Evolutionary conservation across 2,329 filamentous ascomycete species (phyloP), one percentile per base, ranked within the genome.

Genomic region (Colletotrichum filicis): DNA sequence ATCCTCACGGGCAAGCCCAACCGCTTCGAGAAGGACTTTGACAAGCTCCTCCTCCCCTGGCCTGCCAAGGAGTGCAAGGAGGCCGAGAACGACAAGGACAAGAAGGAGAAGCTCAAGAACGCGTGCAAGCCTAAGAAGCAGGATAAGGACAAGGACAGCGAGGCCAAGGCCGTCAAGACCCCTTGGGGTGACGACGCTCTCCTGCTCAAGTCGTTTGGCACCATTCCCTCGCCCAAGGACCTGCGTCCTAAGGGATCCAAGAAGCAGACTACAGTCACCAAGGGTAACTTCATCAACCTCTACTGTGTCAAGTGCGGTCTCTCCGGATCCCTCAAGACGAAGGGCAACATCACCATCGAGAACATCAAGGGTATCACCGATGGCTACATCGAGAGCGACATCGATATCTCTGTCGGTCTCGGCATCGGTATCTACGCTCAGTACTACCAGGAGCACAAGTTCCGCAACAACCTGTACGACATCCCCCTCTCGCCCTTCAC

Each of bases 401-500:
- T 62, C 14, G 59, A 62, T 11, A 37, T 62, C 35, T 22, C 32
- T 1, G 28, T 62, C 37, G 59, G 32, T n/a, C n/a, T 62, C 59
- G 59, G 59, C 19, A 19, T 62, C 32, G 59, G 59, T 5, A 62
- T 62, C 30, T 62, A 46, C 42, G 59, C 59, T 16, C 59, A 62
- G 32, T 26, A 26, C 32, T 46, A 42, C 57, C 59, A 19, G 6
- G 32, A 46, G n/a, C 16, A 24, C 11, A 28, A 19, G 30, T 60
- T 32, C 57, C 24, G 28, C 24, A 24, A 24, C n/a, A 42, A 42
- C 24, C 22, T 62, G 32, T 62, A 46, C 59, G 30, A 42, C 22
- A 30, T 62, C 2, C 59, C 59, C 35, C 59, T 62, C 37, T 62
- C 59, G 22, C 59, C 59, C 30, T 62, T 62, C 37, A 62, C 59